These are phyloP conservation scores for Suillus occidentalis DNA, from an alignment of 768 basidiomycete species.

Conservation along the genomic window DNA sequence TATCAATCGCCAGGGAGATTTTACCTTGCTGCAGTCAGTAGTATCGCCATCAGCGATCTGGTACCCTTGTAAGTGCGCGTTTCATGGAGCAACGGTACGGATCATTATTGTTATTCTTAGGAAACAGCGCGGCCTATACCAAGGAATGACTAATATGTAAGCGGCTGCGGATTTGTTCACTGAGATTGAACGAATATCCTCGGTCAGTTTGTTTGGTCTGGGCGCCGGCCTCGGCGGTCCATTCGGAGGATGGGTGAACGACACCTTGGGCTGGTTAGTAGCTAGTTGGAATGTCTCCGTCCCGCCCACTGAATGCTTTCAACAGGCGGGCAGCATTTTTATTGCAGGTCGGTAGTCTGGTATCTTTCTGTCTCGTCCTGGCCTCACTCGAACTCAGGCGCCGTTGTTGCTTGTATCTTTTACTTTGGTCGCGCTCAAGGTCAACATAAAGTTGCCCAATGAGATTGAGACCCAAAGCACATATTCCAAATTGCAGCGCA, in stretches of 20 bases:
- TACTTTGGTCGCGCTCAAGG: conserved; percentile 69
- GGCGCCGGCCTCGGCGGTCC: conserved; percentile 83
- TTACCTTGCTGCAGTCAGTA: conserved; percentile 58
- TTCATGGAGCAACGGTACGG: neutral
- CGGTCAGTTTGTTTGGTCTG: conserved; percentile 71
- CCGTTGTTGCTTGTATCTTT: conserved; percentile 76
- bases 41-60: conserved; percentile 83
- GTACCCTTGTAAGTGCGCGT: conserved; percentile 70
- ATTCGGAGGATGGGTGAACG: conserved; percentile 82
- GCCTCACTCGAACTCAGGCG: conserved; percentile 44
- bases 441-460: conserved; percentile 74
- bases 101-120: conserved; percentile 36
- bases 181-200: conserved; percentile 14
- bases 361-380: conserved; percentile 10
- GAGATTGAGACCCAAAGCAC: conserved; percentile 59
- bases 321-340: conserved; percentile 83
- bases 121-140: conserved; percentile 85
- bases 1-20: conserved; percentile 8
- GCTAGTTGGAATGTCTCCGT: neutral
- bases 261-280: conserved; percentile 79
- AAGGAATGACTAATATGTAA: conserved; percentile 89
- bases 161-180: conserved; percentile 20
- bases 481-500: conserved; percentile 67
- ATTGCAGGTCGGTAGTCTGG: conserved; percentile 59
- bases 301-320: conserved; percentile 13